Base-by-base conservation (phyloP, 768 basidiomycete genomes). In the Candolleomyces aberdarensis region DNA sequence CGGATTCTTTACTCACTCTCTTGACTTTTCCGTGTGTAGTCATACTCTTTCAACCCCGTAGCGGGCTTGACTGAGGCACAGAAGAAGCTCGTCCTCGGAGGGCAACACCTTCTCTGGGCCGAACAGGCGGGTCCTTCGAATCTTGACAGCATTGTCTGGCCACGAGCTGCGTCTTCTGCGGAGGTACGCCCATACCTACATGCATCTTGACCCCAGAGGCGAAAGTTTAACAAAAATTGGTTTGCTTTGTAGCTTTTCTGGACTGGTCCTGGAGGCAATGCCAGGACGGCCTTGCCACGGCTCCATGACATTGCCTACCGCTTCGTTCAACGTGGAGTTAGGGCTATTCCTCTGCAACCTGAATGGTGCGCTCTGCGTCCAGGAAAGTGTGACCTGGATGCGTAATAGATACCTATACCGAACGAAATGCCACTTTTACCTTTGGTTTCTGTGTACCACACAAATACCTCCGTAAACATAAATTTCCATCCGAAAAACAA, bases 1-100 rank as follows among this genome's bases (percentile, higher is more conserved):
- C 36, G 15, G 15, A 51, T 51, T 51, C 8, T 29, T 52, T 17
- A 40, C 26, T 20, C 19, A 47, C 40, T 43, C 52, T 22, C 43
- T 48, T 29, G 44, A 10, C 9, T 44, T 19, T 19, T 29, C 43
- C 20, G 2, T 43, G 14, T 17, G 15, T 53, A 72, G 77, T 70
- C 87, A 0, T 90, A 88, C 72, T 83, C 87, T 8, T 93, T 92
- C 76, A 78, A 93, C 71, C 90, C 91, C 0, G 73, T 77, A n/a
- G 83, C 80, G 8, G 83, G 83, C 66, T 65, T 92, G 55, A 83
- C 82, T 0, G 67, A 66, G 0, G 77, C 75, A 0, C 76, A 91
- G 64, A 70, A 74, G 5, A 67, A 76, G 9, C 79, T 89, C 40
- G 82, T 94, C 20, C 74, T 90, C 1, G 91, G 91, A 40, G 84